Percentiles rank a stretch among this genome's conserved stretches.
Conservation (phyloP, 2,329 filamentous ascomycete genomes). For the Nannizziopsis barbatae region DNA sequence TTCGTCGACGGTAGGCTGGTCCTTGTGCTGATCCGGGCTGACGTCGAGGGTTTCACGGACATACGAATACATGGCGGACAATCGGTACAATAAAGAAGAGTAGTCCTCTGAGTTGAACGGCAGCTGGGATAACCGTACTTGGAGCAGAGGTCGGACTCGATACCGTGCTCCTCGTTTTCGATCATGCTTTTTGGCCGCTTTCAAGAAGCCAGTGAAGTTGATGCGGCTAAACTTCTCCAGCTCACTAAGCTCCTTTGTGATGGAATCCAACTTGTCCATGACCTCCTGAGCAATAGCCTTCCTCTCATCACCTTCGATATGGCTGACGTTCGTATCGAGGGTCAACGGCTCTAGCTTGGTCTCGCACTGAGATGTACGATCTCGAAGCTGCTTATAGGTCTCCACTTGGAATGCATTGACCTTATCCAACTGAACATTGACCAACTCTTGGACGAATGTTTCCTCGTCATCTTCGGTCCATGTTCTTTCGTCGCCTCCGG, state of each 20-base stretch:
- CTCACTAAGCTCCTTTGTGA: slow-evolving; percentile 76
- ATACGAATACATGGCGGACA: slow-evolving; percentile 94
- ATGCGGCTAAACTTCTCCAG: slow-evolving; percentile 90
- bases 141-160: slow-evolving; percentile 80
- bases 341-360: slow-evolving; percentile 51
- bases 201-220: slow-evolving; percentile 96
- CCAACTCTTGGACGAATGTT: slow-evolving; percentile 84
- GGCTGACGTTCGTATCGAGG: slow-evolving; percentile 26
- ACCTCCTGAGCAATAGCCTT: slow-evolving; percentile 54
- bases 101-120: slow-evolving; percentile 96
- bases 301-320: slow-evolving; percentile 31
- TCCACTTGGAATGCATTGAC: slow-evolving; percentile 79
- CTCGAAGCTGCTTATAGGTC: slow-evolving; percentile 69
- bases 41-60: slow-evolving; percentile 62
- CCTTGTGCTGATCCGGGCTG: slow-evolving; percentile 42
- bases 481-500: slow-evolving; percentile 41
- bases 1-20: slow-evolving; percentile 34
- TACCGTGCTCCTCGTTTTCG: slow-evolving; percentile 79
- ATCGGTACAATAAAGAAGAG: slow-evolving; percentile 70
- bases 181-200: slow-evolving; percentile 98
- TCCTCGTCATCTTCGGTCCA: slow-evolving; percentile 96
- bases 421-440: slow-evolving; percentile 91
- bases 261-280: slow-evolving; percentile 60
- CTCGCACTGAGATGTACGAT: slow-evolving; percentile 63
- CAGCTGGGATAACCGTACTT: slow-evolving; percentile 74